A percentile compares a stretch with the other conserved stretches of the same genome.
Conservation (phyloP, 2,329 filamentous ascomycete species). For the Cercospora berteroae region DNA sequence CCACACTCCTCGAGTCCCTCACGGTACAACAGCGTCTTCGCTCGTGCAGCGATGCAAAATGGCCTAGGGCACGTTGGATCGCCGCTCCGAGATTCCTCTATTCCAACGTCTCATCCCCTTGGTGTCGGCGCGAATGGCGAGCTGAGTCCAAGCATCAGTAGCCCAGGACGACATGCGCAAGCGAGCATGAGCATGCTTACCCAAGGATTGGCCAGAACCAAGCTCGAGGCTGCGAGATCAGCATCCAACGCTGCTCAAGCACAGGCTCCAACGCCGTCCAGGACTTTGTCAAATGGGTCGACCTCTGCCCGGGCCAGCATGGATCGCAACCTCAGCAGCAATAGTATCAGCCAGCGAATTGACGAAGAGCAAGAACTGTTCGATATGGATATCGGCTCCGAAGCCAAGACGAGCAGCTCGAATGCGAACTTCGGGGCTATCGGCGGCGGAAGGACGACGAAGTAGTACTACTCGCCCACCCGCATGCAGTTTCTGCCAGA, state of each 20-base stretch:
- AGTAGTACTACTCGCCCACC: constrained; percentile 14
- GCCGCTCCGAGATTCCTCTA: constrained; percentile 57
- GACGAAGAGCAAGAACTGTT: constrained; percentile 29
- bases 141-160: constrained; percentile 49
- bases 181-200: constrained; percentile 62
- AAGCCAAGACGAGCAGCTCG: constrained; percentile 12
- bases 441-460: constrained; percentile 21
- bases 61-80: constrained; percentile 62
- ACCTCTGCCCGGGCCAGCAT: constrained; percentile 22
- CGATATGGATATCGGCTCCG: constrained; percentile 27
- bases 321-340: constrained; percentile 26
- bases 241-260: constrained; percentile 12
- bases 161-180: constrained; percentile 55
- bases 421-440: constrained; percentile 23
- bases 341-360: constrained; percentile 27
- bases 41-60: constrained; percentile 32
- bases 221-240: constrained; percentile 38
- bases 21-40: constrained; percentile 59
- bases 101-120: constrained; percentile 25
- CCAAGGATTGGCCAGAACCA: constrained; percentile 47
- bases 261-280: constrained; percentile 11
- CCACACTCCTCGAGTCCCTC: constrained; percentile 61
- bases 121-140: constrained; percentile 26
- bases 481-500: not conserved
- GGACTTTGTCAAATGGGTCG: constrained; percentile 25